These are phyloP conservation scores for Trichosporon sp. DNA, from an alignment of 1,284 basidiomycete species.

Conservation along the genomic window DNA sequence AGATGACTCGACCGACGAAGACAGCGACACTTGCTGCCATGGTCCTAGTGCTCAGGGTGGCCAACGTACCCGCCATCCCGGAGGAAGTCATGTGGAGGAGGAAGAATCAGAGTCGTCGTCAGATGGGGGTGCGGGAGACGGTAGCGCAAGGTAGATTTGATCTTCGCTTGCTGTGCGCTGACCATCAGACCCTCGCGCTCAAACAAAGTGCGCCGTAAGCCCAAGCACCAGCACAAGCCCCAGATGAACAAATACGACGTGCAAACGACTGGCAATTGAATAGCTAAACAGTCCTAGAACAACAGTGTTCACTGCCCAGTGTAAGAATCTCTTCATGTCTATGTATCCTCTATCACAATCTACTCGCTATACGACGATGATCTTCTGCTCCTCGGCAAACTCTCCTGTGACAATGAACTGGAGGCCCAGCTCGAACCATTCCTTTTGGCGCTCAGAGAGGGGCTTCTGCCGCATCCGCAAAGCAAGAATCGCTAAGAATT, in stretches of 20 bases:
- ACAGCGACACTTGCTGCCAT: slow-evolving; percentile 12
- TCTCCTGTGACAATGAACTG: slow-evolving; percentile 49
- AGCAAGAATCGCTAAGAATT: slow-evolving; percentile 62
- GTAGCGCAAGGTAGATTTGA: slow-evolving; percentile 13
- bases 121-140: slow-evolving; percentile 20
- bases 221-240: slow-evolving; percentile 6
- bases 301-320: too few relatives aligned
- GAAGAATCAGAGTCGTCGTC: slow-evolving; percentile 17
- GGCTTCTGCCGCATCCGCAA: slow-evolving; percentile 58
- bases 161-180: not conserved
- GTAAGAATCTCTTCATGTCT: not conserved
- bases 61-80: not conserved
- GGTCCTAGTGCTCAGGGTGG: not conserved
- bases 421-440: slow-evolving; percentile 68
- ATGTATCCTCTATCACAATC: not conserved
- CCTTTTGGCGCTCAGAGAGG: slow-evolving; percentile 58
- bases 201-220: slow-evolving; percentile 10
- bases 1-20: slow-evolving; percentile 34
- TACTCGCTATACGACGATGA: slow-evolving; percentile 25
- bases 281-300: not conserved
- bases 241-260: slow-evolving; percentile 24
- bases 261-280: not conserved
- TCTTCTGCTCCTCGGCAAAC: slow-evolving; percentile 24
- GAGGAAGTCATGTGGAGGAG: slow-evolving; percentile 8
- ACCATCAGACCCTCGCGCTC: slow-evolving; percentile 3